These are phyloP conservation scores for Exophiala sideris DNA, from an alignment of 2,329 filamentous ascomycete species.

Conservation along the genomic window DNA sequence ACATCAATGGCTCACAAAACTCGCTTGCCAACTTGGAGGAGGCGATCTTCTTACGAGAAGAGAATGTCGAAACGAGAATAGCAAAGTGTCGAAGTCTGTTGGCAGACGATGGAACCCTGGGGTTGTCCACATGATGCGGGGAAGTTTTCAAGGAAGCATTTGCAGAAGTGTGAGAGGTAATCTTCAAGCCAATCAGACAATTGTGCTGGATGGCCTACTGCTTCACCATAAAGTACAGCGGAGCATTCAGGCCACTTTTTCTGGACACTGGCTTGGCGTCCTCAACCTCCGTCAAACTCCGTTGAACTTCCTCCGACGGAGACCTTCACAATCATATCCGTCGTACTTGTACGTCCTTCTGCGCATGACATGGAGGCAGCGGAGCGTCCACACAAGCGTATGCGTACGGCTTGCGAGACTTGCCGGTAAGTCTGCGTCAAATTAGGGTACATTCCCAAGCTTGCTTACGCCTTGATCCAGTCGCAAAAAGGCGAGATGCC, in stretches of 20 bases:
- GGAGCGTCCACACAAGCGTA: conserved; percentile 6
- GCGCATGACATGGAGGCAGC: background rate
- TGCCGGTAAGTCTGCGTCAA: conserved; percentile 30
- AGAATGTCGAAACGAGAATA: conserved; percentile 14
- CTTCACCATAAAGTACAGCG: too few relatives aligned
- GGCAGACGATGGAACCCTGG: too few relatives aligned
- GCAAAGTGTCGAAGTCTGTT: background rate
- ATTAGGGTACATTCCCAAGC: background rate
- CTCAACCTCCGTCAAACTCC: background rate
- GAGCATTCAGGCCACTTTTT: too few relatives aligned
- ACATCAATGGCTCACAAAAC: conserved; percentile 12
- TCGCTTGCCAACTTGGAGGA: conserved; percentile 8
- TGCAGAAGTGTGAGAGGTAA: background rate
- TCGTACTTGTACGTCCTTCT: background rate
- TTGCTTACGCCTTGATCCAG: conserved; percentile 15
- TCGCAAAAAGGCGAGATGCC: conserved; percentile 35
- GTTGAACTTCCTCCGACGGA: background rate
- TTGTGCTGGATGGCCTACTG: too few relatives aligned
- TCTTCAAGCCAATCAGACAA: background rate
- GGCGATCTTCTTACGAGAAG: conserved; percentile 8
- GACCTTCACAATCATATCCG: background rate
- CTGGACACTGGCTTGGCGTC: background rate
- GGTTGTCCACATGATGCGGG: background rate
- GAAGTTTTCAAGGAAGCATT: background rate
- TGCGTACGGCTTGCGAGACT: conserved; percentile 32